A percentile compares a stretch with the other conserved stretches of the same genome.
Evolutionary conservation across 1,139 yeast genomes (phyloP).

Genomic region (Candida sp.): DNA sequence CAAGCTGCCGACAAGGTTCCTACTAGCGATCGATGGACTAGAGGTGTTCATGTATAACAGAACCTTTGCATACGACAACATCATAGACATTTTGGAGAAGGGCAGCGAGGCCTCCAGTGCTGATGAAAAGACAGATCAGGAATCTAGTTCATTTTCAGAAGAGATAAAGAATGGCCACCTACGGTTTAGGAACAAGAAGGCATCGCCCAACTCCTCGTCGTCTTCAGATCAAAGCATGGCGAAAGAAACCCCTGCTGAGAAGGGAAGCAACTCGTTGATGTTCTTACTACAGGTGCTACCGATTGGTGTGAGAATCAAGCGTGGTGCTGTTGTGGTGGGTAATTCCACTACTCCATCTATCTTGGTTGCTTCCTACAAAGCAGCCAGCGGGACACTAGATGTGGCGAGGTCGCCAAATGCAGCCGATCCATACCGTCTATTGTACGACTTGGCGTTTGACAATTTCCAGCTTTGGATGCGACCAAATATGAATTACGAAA

Average conservation of each 20-base stretch:
- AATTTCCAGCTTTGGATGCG: slow-evolving; percentile 63
- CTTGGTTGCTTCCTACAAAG: slow-evolving; percentile 60
- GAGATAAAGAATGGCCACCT: slow-evolving; percentile 11
- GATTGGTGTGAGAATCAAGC: slow-evolving; percentile 56
- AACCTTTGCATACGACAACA: slow-evolving; percentile 73
- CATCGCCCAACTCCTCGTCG: neutral
- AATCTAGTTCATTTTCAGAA: slow-evolving; percentile 12
- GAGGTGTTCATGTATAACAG: slow-evolving; percentile 86
- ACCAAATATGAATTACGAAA: slow-evolving; percentile 66
- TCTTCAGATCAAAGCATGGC: neutral
- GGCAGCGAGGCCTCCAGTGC: slow-evolving; percentile 8
- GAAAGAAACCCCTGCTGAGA: neutral
- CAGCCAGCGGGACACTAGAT: slow-evolving; percentile 66
- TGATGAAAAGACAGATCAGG: slow-evolving; percentile 14
- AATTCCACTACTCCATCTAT: slow-evolving; percentile 79
- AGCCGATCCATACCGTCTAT: slow-evolving; percentile 59
- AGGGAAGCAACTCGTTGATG: slow-evolving; percentile 9
- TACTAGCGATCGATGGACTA: slow-evolving; percentile 69
- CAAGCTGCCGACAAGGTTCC: slow-evolving; percentile 61
- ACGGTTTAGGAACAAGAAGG: slow-evolving; percentile 7
- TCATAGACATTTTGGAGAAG: slow-evolving; percentile 48
- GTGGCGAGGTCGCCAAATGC: slow-evolving; percentile 49
- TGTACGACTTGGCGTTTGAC: slow-evolving; percentile 46
- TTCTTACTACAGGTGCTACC: slow-evolving; percentile 56
- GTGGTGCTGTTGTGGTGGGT: slow-evolving; percentile 81